phyloP scores from a whole-genome alignment of 2,329 filamentous ascomycete genomes.

The Trichoderma semiorbis region DNA sequence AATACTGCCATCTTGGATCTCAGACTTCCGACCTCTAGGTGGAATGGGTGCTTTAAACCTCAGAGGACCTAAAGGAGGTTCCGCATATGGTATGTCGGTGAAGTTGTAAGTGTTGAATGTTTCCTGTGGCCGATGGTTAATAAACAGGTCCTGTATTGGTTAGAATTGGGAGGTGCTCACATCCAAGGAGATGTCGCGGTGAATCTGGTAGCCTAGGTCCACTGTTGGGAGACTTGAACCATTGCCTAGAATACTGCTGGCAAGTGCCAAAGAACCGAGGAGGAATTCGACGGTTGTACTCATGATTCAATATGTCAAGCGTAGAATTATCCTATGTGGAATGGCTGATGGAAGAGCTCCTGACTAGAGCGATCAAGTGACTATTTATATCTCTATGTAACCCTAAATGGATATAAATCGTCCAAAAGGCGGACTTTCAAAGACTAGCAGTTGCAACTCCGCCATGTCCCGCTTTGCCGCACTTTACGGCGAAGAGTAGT shows the following conservation, averaged over 20 bases:
- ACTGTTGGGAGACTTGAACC: background rate
- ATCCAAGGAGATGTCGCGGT: background rate
- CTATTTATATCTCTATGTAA: background rate
- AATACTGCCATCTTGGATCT: background rate
- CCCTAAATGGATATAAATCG: background rate
- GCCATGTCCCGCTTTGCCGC: background rate
- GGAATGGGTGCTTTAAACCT: background rate
- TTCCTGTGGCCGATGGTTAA: background rate
- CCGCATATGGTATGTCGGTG: background rate
- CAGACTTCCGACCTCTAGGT: background rate
- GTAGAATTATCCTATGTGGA: background rate
- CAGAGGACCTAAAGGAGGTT: background rate
- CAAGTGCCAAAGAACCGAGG: background rate
- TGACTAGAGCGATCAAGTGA: background rate
- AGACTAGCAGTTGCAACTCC: background rate
- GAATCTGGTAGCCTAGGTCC: background rate
- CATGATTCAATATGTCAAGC: background rate
- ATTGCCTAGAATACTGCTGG: background rate
- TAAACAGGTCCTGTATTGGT: background rate
- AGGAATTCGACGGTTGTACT: background rate
- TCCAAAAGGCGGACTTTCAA: background rate
- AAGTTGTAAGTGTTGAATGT: background rate
- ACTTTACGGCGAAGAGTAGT: background rate
- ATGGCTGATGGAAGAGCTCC: background rate
- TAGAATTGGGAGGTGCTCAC: background rate